phyloP scores from a whole-genome alignment of 495 filamentous ascomycete genomes.

The Penicillium egyptiacum region DNA sequence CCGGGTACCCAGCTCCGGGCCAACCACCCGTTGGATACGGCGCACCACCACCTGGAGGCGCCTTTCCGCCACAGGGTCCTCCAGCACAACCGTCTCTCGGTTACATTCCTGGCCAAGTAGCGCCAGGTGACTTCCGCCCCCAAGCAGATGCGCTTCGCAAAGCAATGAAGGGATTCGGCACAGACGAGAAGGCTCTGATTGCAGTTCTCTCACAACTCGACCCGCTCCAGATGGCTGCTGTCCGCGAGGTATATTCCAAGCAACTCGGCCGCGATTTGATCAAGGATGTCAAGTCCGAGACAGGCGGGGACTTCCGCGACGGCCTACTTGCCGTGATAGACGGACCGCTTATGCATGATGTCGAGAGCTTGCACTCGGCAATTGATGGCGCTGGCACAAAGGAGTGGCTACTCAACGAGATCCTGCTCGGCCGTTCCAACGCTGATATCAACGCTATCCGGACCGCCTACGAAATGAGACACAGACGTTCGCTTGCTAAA shows the following conservation, averaged over 20 bases:
- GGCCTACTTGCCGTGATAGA: conserved; percentile 69
- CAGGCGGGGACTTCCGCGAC: conserved; percentile 66
- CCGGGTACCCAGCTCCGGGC: conserved; percentile 41
- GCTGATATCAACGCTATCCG: conserved; percentile 84
- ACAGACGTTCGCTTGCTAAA: conserved; percentile 57
- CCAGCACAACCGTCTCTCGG: conserved; percentile 60
- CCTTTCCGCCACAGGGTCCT: conserved; percentile 25
- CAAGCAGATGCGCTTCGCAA: conserved; percentile 70
- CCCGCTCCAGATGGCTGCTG: conserved; percentile 66
- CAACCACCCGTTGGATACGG: conserved; percentile 27
- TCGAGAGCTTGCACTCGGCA: conserved; percentile 60
- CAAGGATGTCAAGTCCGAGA: conserved; percentile 73
- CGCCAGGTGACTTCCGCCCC: conserved; percentile 59
- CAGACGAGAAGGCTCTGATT: conserved; percentile 75
- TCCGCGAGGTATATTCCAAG: conserved; percentile 63
- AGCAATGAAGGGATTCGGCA: conserved; percentile 92
- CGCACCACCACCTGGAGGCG: conserved; percentile 37
- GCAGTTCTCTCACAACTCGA: conserved; percentile 63
- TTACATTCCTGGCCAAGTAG: conserved; percentile 61
- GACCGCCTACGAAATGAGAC: conserved; percentile 64
- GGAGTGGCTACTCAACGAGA: conserved; percentile 80
- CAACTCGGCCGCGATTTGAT: conserved; percentile 65
- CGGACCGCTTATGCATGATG: conserved; percentile 74
- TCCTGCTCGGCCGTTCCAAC: conserved; percentile 78
- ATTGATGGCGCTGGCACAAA: conserved; percentile 82